phyloP scores from a whole-genome alignment of 257 asterid genomes.

The Plectranthus barbatus region DNA sequence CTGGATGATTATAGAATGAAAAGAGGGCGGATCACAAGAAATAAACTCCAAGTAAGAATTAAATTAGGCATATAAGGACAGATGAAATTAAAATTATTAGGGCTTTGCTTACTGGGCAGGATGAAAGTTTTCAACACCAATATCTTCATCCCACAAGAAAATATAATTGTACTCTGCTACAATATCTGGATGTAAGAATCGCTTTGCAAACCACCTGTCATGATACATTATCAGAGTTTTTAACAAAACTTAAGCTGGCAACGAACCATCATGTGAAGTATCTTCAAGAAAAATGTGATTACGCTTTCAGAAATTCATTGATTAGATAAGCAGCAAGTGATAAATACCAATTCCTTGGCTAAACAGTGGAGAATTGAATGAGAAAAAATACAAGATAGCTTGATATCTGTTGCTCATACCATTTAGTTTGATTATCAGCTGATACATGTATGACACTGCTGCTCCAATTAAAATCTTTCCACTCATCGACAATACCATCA shows the following conservation, averaged over 20 bases:
- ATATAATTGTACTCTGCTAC: conserved; percentile 51
- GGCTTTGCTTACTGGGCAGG: conserved; percentile 45
- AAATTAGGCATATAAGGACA: neutral
- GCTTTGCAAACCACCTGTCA: conserved; percentile 80
- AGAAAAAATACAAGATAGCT: neutral
- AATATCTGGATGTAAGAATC: conserved; percentile 74
- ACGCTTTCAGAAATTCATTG: neutral
- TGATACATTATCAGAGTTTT: neutral
- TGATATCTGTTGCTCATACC: conserved; percentile 24
- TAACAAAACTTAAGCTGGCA: neutral
- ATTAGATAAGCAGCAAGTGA: neutral
- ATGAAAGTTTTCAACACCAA: conserved; percentile 71
- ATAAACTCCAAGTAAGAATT: neutral
- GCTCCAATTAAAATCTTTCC: conserved; percentile 69
- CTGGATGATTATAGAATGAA: neutral
- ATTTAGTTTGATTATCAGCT: conserved; percentile 75
- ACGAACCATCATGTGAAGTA: neutral
- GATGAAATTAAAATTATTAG: neutral
- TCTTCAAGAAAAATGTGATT: neutral
- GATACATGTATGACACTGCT: conserved; percentile 53
- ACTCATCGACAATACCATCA: conserved; percentile 66
- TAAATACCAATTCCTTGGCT: no score
- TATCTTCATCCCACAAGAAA: conserved; percentile 82
- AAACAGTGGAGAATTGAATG: no score
- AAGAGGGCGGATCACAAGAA: no score